A percentile compares a stretch with the other conserved stretches of the same genome.
Evolutionary conservation across 345 rosid species (phyloP).

Genomic region (Fremontodendron californicum): DNA sequence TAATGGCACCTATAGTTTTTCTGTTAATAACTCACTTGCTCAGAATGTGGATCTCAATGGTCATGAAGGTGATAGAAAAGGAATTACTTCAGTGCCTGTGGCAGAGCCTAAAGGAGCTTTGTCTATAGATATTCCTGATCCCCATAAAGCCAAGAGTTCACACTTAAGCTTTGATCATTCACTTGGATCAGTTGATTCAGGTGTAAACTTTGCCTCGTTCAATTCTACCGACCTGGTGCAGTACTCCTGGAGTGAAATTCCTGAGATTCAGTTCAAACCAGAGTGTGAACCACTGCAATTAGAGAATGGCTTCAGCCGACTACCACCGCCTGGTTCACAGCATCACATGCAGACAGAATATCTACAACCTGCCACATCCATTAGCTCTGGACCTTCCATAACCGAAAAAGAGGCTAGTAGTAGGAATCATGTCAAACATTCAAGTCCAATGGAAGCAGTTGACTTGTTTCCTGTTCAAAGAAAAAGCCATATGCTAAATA

Average conservation of each 20-base stretch:
- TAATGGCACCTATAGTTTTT: conserved; percentile 33
- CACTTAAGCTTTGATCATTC: conserved; percentile 40
- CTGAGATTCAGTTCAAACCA: conserved; percentile 41
- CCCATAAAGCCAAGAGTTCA: conserved; percentile 33
- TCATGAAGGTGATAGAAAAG: conserved; percentile 41
- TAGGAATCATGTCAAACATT: conserved; percentile 27
- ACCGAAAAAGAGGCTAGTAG: conserved; percentile 28
- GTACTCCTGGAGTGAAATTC: conserved; percentile 49
- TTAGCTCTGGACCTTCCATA: conserved; percentile 25
- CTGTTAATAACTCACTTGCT: conserved; percentile 35
- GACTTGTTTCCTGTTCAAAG: conserved; percentile 31
- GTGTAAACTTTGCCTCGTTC: conserved; percentile 32
- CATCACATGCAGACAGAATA: conserved; percentile 21
- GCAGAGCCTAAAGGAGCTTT: conserved; percentile 39
- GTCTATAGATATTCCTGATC: conserved; percentile 35
- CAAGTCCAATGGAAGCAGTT: conserved; percentile 17
- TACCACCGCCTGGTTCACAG: conserved; percentile 31
- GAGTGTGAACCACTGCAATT: conserved; percentile 32
- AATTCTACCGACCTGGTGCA: conserved; percentile 34
- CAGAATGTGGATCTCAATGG: conserved; percentile 33
- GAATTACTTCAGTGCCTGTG: conserved; percentile 33
- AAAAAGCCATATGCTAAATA: conserved; percentile 19
- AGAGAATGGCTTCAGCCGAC: conserved; percentile 42
- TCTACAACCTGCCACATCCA: conserved; percentile 22
- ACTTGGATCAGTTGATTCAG: conserved; percentile 26